phyloP scores from a whole-genome alignment of 352 stramenopile genomes.

The Thalassiosira pacifica region DNA sequence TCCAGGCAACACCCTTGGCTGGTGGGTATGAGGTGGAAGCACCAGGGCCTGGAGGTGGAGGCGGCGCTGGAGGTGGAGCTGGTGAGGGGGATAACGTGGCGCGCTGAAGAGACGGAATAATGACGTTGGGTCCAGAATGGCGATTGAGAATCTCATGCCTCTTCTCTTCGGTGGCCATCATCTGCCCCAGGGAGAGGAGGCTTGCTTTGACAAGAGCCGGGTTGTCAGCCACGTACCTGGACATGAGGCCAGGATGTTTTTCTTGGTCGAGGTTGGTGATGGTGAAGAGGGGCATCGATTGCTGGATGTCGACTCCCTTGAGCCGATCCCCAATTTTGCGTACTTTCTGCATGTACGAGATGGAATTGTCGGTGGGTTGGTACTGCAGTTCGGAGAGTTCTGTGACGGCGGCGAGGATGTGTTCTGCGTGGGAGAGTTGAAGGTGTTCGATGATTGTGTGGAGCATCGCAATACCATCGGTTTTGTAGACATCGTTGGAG shows the following conservation, averaged over 20 bases:
- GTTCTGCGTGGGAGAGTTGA: not conserved
- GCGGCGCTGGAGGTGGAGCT: not conserved
- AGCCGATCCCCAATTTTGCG: not conserved
- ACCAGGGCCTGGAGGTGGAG: not conserved
- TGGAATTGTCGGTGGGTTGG: no score
- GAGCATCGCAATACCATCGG: not conserved
- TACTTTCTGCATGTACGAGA: no score
- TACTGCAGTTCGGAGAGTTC: not conserved
- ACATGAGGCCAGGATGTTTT: not conserved
- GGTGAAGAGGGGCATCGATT: not conserved
- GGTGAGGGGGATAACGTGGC: not conserved
- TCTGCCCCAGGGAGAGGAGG: no score
- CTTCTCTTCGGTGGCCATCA: not conserved
- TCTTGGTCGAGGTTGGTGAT: no score
- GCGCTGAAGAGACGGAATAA: no score
- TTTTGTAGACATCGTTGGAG: not conserved
- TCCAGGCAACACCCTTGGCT: not conserved
- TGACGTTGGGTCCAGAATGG: no score
- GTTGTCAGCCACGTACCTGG: not conserved
- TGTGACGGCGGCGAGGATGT: not conserved
- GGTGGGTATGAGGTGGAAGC: not conserved
- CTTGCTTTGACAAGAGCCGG: no score
- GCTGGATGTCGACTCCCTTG: not conserved
- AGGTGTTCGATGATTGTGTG: not conserved
- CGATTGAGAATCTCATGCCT: not conserved